These are phyloP conservation scores for Vigna unguiculata DNA, from an alignment of 306 rosid genomes.

Conservation along the genomic window DNA sequence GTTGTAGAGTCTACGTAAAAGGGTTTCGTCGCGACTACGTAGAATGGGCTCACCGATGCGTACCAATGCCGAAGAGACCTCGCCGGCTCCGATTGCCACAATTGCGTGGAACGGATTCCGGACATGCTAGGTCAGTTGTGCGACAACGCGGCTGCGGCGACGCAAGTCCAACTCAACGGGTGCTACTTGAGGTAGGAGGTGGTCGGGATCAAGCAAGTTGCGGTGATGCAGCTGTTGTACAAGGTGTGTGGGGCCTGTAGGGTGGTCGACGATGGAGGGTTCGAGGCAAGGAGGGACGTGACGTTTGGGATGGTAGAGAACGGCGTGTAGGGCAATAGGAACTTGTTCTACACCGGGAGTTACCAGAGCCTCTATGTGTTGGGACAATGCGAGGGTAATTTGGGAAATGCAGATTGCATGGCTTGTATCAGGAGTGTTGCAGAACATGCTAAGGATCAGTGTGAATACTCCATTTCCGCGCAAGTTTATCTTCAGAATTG, in stretches of 20 bases:
- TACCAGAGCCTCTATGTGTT: conserved; percentile 72
- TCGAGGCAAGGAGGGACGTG: conserved; percentile 58
- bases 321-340: conserved; percentile 63
- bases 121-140: conserved; percentile 58
- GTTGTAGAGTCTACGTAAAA: conserved; percentile 61
- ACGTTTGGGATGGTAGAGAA: conserved; percentile 72
- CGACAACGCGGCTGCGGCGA: conserved; percentile 61
- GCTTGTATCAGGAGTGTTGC: conserved; percentile 72
- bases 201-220: conserved; percentile 65
- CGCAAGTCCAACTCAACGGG: conserved; percentile 79
- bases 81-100: conserved; percentile 58
- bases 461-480: conserved; percentile 71
- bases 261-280: conserved; percentile 64
- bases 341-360: conserved; percentile 73
- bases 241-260: conserved; percentile 65
- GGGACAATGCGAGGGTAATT: conserved; percentile 90
- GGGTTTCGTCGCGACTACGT: conserved; percentile 60
- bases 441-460: conserved; percentile 54
- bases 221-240: conserved; percentile 62
- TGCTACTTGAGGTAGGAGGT: conserved; percentile 78
- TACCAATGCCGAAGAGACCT: conserved; percentile 98
- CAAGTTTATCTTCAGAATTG: conserved; percentile 81
- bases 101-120: conserved; percentile 64
- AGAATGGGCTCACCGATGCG: conserved; percentile 51
- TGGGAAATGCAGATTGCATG: conserved; percentile 68